A percentile compares a stretch with the other conserved stretches of the same genome.
Conservation (phyloP, 805 yeast species). For the Pichia exigua region DNA sequence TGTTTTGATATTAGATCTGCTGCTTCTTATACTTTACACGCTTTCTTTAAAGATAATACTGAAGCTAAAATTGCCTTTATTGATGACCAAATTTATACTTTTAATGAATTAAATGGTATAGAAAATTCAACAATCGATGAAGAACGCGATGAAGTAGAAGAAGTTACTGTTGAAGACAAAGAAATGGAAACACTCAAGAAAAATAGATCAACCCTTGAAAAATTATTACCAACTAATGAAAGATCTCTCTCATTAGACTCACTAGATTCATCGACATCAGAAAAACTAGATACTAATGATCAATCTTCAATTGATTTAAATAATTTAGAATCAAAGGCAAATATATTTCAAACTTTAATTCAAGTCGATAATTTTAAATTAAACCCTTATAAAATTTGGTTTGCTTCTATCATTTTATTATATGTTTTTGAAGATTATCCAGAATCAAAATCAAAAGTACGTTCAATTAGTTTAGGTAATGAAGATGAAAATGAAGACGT, state of each 20-base stretch:
- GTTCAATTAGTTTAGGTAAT: conserved; percentile 49
- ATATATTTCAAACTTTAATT: conserved; percentile 61
- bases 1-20: conserved; percentile 75
- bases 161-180: background rate
- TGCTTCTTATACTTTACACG: conserved; percentile 55
- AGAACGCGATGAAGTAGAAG: background rate
- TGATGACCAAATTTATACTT: conserved; percentile 51
- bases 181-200: background rate
- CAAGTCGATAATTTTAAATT: conserved; percentile 68
- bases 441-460: conserved; percentile 40
- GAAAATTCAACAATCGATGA: conserved; percentile 6
- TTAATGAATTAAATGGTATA: conserved; percentile 24
- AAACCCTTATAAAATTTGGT: conserved; percentile 87
- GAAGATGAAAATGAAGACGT: conserved; percentile 61
- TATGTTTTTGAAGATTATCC: conserved; percentile 50
- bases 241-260: background rate
- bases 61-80: conserved; percentile 58
- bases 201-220: background rate
- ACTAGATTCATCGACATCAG: background rate
- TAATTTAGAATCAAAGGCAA: conserved; percentile 38
- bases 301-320: conserved; percentile 6
- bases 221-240: background rate
- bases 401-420: conserved; percentile 60
- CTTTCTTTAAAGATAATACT: conserved; percentile 58
- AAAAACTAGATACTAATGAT: background rate